phyloP scores from a whole-genome alignment of 2,329 filamentous ascomycete species.

The Colletotrichum sp. region DNA sequence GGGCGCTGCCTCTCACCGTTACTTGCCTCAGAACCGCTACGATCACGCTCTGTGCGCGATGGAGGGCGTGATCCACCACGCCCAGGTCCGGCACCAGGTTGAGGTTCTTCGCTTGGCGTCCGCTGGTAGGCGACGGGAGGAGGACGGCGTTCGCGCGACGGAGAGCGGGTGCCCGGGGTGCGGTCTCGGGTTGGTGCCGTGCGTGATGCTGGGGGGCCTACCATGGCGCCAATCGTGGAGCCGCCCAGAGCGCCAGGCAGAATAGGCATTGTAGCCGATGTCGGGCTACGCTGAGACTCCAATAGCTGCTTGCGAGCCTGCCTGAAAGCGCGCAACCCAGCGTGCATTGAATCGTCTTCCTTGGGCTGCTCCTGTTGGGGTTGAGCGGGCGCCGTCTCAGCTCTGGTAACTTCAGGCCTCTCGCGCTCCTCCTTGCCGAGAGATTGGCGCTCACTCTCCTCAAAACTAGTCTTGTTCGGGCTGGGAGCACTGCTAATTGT shows the following conservation, averaged over 20 bases:
- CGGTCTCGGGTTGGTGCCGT: constrained; percentile 27
- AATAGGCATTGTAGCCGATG: constrained; percentile 23
- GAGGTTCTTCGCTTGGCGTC: constrained; percentile 44
- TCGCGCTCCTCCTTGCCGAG: constrained; percentile 29
- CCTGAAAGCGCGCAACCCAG: constrained; percentile 60
- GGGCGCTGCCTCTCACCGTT: constrained; percentile 42
- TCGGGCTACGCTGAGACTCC: constrained; percentile 46
- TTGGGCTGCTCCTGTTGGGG: constrained; percentile 23
- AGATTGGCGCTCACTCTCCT: constrained; percentile 33
- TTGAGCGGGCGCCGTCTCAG: background rate
- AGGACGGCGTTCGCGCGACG: constrained; percentile 48
- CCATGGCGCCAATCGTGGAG: background rate
- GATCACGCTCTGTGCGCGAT: constrained; percentile 48
- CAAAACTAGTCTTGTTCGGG: constrained; percentile 39
- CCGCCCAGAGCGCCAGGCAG: background rate
- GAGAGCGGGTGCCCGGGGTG: constrained; percentile 34
- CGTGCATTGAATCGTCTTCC: constrained; percentile 48
- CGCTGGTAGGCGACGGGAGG: constrained; percentile 51
- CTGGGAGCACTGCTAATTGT: constrained; percentile 45
- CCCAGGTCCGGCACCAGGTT: constrained; percentile 30
- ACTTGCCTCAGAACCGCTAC: constrained; percentile 61
- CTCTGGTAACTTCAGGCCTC: background rate
- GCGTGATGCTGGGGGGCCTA: constrained; percentile 20
- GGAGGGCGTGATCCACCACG: constrained; percentile 29
- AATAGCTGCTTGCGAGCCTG: constrained; percentile 61